Evolutionary conservation across 306 rosid genomes (phyloP), one percentile per base, ranked within the genome.

Genomic region (Oxytropis ochrocephala): DNA sequence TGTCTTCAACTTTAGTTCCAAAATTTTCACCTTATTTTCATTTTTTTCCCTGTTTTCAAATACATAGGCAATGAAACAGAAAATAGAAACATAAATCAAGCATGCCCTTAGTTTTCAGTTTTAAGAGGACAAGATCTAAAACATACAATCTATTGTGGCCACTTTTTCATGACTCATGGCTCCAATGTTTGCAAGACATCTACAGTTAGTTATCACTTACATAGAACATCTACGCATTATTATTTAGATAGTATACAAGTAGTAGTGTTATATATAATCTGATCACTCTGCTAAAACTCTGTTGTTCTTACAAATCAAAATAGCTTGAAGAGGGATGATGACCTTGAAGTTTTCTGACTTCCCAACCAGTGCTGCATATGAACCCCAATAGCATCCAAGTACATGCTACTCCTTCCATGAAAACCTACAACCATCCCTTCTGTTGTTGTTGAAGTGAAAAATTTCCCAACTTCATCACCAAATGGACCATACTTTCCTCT

Each of bases 311-410:
- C 11, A 53, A 69, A 68, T 85, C 78, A 86, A 80, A 87, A 93
- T 67, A 61, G 51, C 80, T 76, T 93, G 85, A 90, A 93, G 70
- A 83, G 60, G 42, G 89, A 87, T 8, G 85, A 48, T 7, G 87
- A 49, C 78, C 67, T 88, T 35, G 83, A 59, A 64, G 73, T 19
- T 71, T 72, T 86, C 74, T 88, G 96, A 74, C 70, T 90, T 70
- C 96, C 98, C 0, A 90, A 84, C 98, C 98, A 93, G 44, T 93
- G 97, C 38, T 93, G 96, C 98, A 90, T 93, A 59, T 93, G 98
- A 71, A 88, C 83, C 43, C 98, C 98, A 19, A 90, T 84, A 70
- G 98, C 96, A 70, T 93, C 94, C 88, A 93, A 82, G 78, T 86
- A 93, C 79, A 79, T 67, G 87, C 97, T 86, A 83, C 90, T 86